A percentile compares a stretch with the other conserved stretches of the same genome.
phyloP scores from a whole-genome alignment of 2,329 filamentous ascomycete genomes.

The Exophiala sp. region DNA sequence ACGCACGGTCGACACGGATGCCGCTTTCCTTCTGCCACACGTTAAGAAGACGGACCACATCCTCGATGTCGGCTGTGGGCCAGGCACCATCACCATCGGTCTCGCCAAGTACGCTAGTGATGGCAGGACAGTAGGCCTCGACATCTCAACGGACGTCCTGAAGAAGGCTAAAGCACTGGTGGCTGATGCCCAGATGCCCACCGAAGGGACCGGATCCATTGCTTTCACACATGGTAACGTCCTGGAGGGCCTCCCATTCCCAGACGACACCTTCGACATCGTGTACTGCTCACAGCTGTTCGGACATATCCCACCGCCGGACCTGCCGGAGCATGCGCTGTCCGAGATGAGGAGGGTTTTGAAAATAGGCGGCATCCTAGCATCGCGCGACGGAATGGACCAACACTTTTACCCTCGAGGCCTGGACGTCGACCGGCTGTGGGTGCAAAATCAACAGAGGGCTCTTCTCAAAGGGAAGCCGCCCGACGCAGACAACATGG shows the following conservation, averaged over 20 bases:
- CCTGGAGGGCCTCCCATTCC: slow-evolving; percentile 38
- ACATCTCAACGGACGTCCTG: slow-evolving; percentile 36
- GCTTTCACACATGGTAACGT: slow-evolving; percentile 37
- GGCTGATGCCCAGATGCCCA: slow-evolving; percentile 16
- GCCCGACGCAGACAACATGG: slow-evolving; percentile 21
- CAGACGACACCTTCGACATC: slow-evolving; percentile 42
- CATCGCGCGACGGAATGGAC: slow-evolving; percentile 30
- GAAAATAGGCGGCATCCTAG: slow-evolving; percentile 42
- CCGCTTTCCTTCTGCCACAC: slow-evolving; percentile 43
- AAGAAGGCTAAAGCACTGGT: slow-evolving; percentile 30
- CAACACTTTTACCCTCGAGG: slow-evolving; percentile 35
- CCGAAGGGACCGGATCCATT: slow-evolving; percentile 24
- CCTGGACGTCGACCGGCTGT: slow-evolving; percentile 32
- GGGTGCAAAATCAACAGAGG: slow-evolving; percentile 29
- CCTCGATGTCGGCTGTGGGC: slow-evolving; percentile 50
- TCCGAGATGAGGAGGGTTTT: slow-evolving; percentile 35
- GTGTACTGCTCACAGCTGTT: slow-evolving; percentile 46
- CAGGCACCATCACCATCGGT: slow-evolving; percentile 48
- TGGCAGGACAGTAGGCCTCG: slow-evolving; percentile 42
- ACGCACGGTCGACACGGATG: slow-evolving; percentile 45
- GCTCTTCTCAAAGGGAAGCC: slow-evolving; percentile 25
- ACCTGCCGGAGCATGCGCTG: slow-evolving; percentile 22
- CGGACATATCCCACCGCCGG: slow-evolving; percentile 38
- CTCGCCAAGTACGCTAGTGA: slow-evolving; percentile 40
- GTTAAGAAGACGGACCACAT: slow-evolving; percentile 39